Evolutionary conservation across 192 early-diverging fungal species (phyloP).

Genomic region (Coemansia umbellata): DNA sequence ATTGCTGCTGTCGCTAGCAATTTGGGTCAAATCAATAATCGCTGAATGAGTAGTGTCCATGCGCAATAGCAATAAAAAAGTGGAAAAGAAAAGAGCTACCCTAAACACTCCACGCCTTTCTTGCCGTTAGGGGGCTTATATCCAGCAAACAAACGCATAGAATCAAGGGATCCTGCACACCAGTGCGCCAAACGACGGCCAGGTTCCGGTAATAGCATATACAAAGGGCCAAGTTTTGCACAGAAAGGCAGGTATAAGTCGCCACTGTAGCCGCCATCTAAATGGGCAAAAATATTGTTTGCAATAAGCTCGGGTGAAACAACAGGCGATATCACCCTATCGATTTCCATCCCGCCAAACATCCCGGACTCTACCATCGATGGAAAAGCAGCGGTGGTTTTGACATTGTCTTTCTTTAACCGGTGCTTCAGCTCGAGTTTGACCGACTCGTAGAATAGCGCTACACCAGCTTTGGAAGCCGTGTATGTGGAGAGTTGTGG

Average conservation of each 20-base stretch:
- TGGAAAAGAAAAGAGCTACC: background rate
- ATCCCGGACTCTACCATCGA: slow-evolving; percentile 69
- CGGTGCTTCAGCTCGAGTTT: slow-evolving; percentile 66
- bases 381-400: slow-evolving; percentile 61
- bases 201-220: slow-evolving; percentile 14
- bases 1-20: slow-evolving; percentile 4
- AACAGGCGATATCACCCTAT: slow-evolving; percentile 59
- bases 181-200: slow-evolving; percentile 13
- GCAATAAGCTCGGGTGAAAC: slow-evolving; percentile 58
- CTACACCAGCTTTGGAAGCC: slow-evolving; percentile 72
- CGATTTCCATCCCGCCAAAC: slow-evolving; percentile 64
- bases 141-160: slow-evolving; percentile 35
- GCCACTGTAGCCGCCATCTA: slow-evolving; percentile 52
- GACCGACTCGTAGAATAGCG: slow-evolving; percentile 68
- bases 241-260: slow-evolving; percentile 47
- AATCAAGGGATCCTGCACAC: slow-evolving; percentile 20
- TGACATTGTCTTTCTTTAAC: slow-evolving; percentile 56
- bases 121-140: background rate
- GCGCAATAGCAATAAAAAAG: background rate
- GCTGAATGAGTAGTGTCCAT: background rate
- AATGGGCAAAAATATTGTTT: slow-evolving; percentile 51
- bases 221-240: slow-evolving; percentile 19
- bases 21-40: slow-evolving; percentile 24
- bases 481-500: slow-evolving; percentile 68
- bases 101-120: background rate